Evolutionary conservation across 2,329 filamentous ascomycete species (phyloP), one percentile per base, ranked within the genome.

Genomic region (Verticillium longisporum): DNA sequence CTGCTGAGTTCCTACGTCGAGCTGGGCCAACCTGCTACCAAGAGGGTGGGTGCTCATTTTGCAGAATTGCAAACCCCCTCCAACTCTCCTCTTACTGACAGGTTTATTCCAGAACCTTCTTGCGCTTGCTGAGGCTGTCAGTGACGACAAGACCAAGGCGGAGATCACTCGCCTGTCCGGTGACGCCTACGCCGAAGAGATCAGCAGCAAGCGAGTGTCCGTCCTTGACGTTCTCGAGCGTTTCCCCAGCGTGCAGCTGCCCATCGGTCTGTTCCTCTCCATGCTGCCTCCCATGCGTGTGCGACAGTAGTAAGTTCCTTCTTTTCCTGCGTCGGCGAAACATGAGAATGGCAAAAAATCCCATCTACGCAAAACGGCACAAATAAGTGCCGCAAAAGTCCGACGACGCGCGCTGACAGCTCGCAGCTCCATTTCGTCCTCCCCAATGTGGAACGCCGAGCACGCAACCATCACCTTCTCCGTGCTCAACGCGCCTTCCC

Each of bases 1-100:
- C 77, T 92, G 0, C 78, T 93, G 4, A 81, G 84, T 1, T 86
- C 86, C 0, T 92, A 91, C 63, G 84, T 92, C 2, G 90, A 94
- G 73, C 78, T 93, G 1, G 82, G 82, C 3, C 88, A 90, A 66
- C 88, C 88, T 0, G 89, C 88, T 1, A 91, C 88, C 7, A 89
- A 87, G 72, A 84, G 87, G 60, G 83, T 81, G 73, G 58, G 32
- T 57, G 77, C 10, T 69, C 75, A 0, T 50, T 58, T 2, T 62
- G 6, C 0, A 50, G 6, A 0, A n/a, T 6, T 18, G n/a, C 6
- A 2, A 0, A 4, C 26, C 26, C 26, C 26, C 4, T 31, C 26
- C 26, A 31, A 5, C 26, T 31, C 26, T 31, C 26, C 26, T 5
- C 26, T 31, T 31, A 31, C 26, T 31, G 5, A 31, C 26, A 31